phyloP scores from a whole-genome alignment of 2,329 filamentous ascomycete genomes.

The Penicillium sp. region DNA sequence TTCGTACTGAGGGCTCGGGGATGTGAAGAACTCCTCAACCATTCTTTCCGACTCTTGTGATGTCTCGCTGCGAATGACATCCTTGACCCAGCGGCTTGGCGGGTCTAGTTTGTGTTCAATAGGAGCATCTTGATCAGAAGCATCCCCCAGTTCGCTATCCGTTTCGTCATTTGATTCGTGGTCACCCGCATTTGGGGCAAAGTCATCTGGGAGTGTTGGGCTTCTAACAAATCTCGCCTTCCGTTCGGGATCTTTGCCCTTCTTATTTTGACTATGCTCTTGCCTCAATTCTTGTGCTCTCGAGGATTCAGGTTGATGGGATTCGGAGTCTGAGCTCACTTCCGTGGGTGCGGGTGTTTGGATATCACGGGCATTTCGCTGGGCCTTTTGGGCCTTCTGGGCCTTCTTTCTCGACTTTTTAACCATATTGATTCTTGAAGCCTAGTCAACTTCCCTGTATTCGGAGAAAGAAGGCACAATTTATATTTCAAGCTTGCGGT shows the following conservation, averaged over 20 bases:
- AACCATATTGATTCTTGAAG: no score
- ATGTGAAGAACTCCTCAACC: not conserved
- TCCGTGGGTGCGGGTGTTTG: no score
- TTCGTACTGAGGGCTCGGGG: rapidly evolving
- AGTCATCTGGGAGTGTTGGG: not conserved
- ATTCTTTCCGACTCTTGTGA: not conserved
- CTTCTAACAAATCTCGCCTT: not conserved
- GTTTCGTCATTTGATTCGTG: not conserved
- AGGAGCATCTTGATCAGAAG: not conserved
- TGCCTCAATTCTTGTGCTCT: not conserved
- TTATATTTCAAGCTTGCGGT: no score
- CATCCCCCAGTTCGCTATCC: rapidly evolving
- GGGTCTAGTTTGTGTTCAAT: not conserved
- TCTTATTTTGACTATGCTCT: not conserved
- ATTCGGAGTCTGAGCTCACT: not conserved
- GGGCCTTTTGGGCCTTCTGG: no score
- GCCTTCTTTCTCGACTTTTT: no score
- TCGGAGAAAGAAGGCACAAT: no score
- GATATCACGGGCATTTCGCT: no score
- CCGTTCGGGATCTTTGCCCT: not conserved
- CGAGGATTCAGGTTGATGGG: not conserved
- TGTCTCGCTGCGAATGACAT: not conserved
- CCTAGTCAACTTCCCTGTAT: no score
- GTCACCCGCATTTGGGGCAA: not conserved
- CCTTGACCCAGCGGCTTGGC: not conserved